Evolutionary conservation across 441 rosid species (phyloP), one percentile per base, ranked within the genome.

Genomic region (Adansonia madagascariensis): DNA sequence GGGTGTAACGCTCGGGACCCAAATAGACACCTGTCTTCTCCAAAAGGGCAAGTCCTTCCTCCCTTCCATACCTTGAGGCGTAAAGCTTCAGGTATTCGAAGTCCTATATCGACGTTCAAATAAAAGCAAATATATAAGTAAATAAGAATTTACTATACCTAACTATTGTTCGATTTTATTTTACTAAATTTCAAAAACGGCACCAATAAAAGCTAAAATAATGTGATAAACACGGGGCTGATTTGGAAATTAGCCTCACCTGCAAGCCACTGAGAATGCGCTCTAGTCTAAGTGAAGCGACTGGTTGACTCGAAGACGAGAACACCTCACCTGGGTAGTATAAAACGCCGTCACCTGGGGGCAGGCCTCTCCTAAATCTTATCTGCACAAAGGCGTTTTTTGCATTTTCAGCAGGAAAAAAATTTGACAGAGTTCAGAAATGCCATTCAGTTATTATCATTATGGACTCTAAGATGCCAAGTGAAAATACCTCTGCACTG

Each of bases 201-300:
- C 60, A 73, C 55, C 10, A 43, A 5, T 17, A 71, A 8, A 46
- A 6, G 46, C 47, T 20, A 39, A 57, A 50, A 6, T 8, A 43
- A 44, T 22, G 55, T 31, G 59, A 4, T 17, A 27, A 17, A n/a
- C 61, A 31, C 4, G 5, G 3, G 35, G 69, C 15, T 31, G 15
- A 12, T 10, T 14, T 11, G 0, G 53, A 8, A 72, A 61, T 20
- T 60, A 41, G 75, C 12, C 84, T 79, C 79, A 92, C 98, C 97
- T 94, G 99, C 84, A 91, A 81, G 77, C 99, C 95, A 76, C 98
- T 89, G 50, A 94, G 98, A 76, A 94, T 88, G 60, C 98, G 97
- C 84, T 95, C 99, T 4, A 92, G 88, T 85, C 95, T 87, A 22
- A 89, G 82, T 14, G 99, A 95, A 79, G 98, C 98, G 65, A 95